Evolutionary conservation across 1,284 basidiomycete species (phyloP).

Genomic region (Crepidotus sp.): DNA sequence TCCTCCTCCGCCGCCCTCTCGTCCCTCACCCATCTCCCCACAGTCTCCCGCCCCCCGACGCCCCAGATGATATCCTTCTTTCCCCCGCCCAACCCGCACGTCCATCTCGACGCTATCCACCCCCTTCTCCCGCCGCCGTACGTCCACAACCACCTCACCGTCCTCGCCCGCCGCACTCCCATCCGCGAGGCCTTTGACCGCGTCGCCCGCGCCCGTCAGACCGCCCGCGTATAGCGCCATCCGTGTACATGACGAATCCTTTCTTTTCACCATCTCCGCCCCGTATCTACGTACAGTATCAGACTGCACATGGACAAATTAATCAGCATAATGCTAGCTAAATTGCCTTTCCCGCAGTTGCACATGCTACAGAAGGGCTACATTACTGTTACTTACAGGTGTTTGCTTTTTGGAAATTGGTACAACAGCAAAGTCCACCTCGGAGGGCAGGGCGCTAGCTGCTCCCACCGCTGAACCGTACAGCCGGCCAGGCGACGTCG

Average conservation of each 20-base stretch:
- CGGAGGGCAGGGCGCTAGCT: slow-evolving; percentile 9
- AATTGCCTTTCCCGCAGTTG: neutral
- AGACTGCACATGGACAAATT: neutral
- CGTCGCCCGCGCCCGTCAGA: slow-evolving; percentile 43
- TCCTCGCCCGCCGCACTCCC: slow-evolving; percentile 52
- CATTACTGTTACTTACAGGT: no score
- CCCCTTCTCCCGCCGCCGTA: slow-evolving; percentile 63
- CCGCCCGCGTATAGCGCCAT: slow-evolving; percentile 1
- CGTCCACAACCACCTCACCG: slow-evolving; percentile 56
- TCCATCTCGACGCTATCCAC: slow-evolving; percentile 50
- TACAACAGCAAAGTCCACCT: neutral
- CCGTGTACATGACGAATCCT: neutral
- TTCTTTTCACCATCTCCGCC: neutral
- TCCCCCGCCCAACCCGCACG: slow-evolving; percentile 41
- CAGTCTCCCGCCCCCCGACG: slow-evolving; percentile 40
- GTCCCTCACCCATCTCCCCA: slow-evolving; percentile 50
- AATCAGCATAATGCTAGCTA: neutral
- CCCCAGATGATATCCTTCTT: slow-evolving; percentile 45
- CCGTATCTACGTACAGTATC: neutral
- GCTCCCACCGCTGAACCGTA: neutral
- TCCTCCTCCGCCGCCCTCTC: slow-evolving; percentile 56
- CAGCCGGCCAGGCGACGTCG: neutral
- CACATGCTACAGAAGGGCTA: neutral
- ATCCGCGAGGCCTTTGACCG: slow-evolving; percentile 62
- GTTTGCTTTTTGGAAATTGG: no score